Base-by-base conservation (phyloP, 2,329 filamentous ascomycete genomes). In the Saccharata proteae region DNA sequence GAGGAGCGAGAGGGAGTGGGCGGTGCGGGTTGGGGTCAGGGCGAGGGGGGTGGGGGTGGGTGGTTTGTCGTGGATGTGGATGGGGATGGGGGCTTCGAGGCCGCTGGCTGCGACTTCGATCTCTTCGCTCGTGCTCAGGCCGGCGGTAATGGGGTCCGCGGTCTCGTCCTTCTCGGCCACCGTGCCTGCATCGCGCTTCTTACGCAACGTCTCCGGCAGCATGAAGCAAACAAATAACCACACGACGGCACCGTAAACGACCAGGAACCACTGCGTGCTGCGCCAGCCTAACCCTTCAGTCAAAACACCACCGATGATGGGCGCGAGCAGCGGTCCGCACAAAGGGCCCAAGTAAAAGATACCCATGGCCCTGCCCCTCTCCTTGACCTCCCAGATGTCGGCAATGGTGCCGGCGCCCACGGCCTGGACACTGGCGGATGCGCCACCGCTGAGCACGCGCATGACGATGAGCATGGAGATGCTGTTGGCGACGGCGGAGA, bases 251-350 rank as follows among this genome's bases (percentile, higher is more conserved):
- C 54, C 54, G 17, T 54, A 57, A 6, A 55, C 47, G 18, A 53
- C 51, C 8, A 57, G 38, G 17, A 56, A 57, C 54, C 54, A 58
- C 28, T 54, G 54, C 3, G 54, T 58, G 26, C 52, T 52, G 33
- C 54, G 35, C 54, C 54, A 58, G 1, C 52, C 51, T 3, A 57
- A 40, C 0, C 40, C 43, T 22, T 51, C 32, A 1, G 46, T 46
- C 9, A 58, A 30, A 4, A 41, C 50, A 17, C 54, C 54, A n/a
- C 54, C 54, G 13, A 58, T 46, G 18, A 58, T 56, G 6, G 54
- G 54, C 2, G 52, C 54, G 27, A 58, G 42, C 2, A 56, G 37
- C 7, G 54, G 54, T 5, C 54, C 54, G 13, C 51, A 55, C 1
- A 58, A 44, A 0, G 54, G 54, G 4, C 54, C 54, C 1, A 58